A percentile compares a stretch with the other conserved stretches of the same genome.
Evolutionary conservation across 805 yeast species (phyloP).

Genomic region (Aciculoconidium aculeatum): DNA sequence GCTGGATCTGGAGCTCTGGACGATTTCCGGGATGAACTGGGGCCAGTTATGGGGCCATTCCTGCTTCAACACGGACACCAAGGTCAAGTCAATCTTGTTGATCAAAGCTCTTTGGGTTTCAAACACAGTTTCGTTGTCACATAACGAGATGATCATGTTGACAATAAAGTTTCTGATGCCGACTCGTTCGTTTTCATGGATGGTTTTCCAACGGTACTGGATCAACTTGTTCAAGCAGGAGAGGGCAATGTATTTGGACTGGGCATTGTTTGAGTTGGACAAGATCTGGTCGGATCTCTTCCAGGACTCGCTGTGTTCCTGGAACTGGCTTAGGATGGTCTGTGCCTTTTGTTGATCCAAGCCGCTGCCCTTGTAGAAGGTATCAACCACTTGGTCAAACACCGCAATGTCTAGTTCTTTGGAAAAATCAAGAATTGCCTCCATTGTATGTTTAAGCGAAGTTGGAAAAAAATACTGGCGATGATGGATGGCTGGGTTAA

Average conservation of each 20-base stretch:
- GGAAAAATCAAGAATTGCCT: conserved; percentile 78
- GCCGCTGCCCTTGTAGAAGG: conserved; percentile 75
- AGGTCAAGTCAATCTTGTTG: conserved; percentile 87
- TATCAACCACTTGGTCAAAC: conserved; percentile 78
- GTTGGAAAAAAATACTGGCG: too few relatives aligned
- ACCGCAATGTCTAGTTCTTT: conserved; percentile 73
- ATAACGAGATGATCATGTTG: conserved; percentile 85
- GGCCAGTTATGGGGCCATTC: conserved; percentile 99
- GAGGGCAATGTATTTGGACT: conserved; percentile 87
- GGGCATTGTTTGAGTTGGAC: conserved; percentile 71
- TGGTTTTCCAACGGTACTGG: conserved; percentile 87
- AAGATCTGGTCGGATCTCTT: conserved; percentile 85
- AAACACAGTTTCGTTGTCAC: conserved; percentile 75
- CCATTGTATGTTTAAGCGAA: too few relatives aligned
- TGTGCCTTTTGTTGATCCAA: conserved; percentile 70
- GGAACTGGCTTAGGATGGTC: conserved; percentile 68
- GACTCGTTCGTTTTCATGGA: conserved; percentile 81
- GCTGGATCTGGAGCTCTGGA: conserved; percentile 74
- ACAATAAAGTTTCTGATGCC: conserved; percentile 94
- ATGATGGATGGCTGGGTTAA: too few relatives aligned
- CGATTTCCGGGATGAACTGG: conserved; percentile 88
- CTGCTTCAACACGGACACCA: conserved; percentile 91
- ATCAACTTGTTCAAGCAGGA: conserved; percentile 86
- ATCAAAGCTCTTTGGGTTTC: conserved; percentile 73
- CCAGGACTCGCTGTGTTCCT: conserved; percentile 96